Conservation (phyloP, 306 rosid species). For the Malus domestica region ASM211411v1 NC_041798.1:41338001-41338500, state of each 20-base stretch:
- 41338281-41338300: neutral
- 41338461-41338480: neutral
- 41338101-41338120: slow-evolving; percentile 47
- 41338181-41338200: slow-evolving; percentile 35
- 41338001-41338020: slow-evolving; percentile 51
- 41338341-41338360: neutral
- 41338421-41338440: neutral
- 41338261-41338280: neutral
- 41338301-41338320: neutral
- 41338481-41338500: neutral
- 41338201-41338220: slow-evolving; percentile 9
- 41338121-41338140: slow-evolving; percentile 44
- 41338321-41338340: neutral
- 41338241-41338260: neutral
- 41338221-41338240: slow-evolving; percentile 6
- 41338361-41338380: neutral
- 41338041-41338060: slow-evolving; percentile 68
- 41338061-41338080: slow-evolving; percentile 68
- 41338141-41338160: slow-evolving; percentile 39
- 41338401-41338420: neutral
- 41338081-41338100: slow-evolving; percentile 40
- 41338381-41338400: neutral
- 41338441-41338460: neutral
- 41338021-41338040: slow-evolving; percentile 47
- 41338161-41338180: slow-evolving; percentile 40